Base-by-base conservation (phyloP, 2,329 filamentous ascomycete species). In the Alternaria metachromatica region DNA sequence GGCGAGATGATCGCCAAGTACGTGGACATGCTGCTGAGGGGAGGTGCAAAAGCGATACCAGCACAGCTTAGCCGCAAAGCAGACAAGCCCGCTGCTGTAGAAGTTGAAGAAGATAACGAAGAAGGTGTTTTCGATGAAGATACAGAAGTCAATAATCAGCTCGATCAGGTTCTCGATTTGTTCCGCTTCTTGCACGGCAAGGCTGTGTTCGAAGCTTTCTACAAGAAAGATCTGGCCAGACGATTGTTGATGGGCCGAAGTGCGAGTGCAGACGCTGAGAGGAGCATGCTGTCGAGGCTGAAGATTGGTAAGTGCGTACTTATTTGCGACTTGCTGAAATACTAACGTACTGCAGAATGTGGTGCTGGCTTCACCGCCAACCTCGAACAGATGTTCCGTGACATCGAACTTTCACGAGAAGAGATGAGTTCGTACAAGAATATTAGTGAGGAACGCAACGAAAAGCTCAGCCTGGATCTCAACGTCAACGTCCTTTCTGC, bases 1-100 rank as follows among this genome's bases (percentile, higher is more conserved):
- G 96, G 95, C 54, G 96, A 99, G 83, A 97, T 98, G 94, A 96
- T 97, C 71, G 96, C 96, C 28, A 98, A 97, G 80, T 94, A 98
- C 73, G 92, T 99, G 65, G 96, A 99, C 80, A 86, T 92, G 82
- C 85, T 99, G 20, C 86, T 99, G 30, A 90, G 94, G 59, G 93
- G 93, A 54, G 96, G 96, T 1, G 86, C 95, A 50, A 98, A 96
- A 79, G 90, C 91, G 0, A 87, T 96, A 9, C 93, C 92, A 1
- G 86, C 89, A 48, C 87, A 88, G 21, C 84, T 95, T 9, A 83
- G 89, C 2, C 88, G 89, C 1, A 73, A 74, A 69, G 78, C 80
- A 43, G 87, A 87, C 65, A 88, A 90, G 72, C 82, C 86, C 44
- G 66, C 66, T 23, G 87, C 87, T 11, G 88, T 88, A 76, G 88